Evolutionary conservation across 1,139 yeast species (phyloP), one percentile per base, ranked within the genome.

Genomic region (Protomyces macrosporus): DNA sequence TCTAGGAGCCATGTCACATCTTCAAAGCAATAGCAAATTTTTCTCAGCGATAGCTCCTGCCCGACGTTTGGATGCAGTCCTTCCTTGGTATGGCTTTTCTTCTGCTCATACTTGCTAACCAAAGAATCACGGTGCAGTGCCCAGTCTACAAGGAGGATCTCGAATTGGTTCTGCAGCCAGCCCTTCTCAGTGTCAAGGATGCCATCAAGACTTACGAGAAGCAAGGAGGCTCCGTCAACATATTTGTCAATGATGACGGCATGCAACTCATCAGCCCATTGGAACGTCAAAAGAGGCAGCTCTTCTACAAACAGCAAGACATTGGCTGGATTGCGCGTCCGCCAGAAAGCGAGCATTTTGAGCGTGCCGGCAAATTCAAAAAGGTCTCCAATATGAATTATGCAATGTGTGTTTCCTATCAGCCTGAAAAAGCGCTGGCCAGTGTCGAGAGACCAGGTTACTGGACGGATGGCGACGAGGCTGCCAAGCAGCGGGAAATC

Each of bases 351-450:
- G 57, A 63, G n/a, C 62, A 65, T 10, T 67, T 65, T 37, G 55
- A 62, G 6, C 64, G 68, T 1, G 67, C 65, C 6, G 68, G 68
- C 5, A 53, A 67, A 9, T 67, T 67, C 58, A 67, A 67, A 53
- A 67, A 67, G 33, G 68, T 68, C 12, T 64, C 67, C 42, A 67
- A 67, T 56, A 55, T 67, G 67, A 66, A 66, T 52, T 67, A 64
- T 55, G 63, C 65, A 35, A 55, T 67, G 40, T 59, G 65, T 32
- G 59, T 67, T 14, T 62, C 66, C 33, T 63, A 64, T 48, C 63
- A 63, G 12, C 62, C 66, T 34, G 68, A 67, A 42, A 64, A 51
- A 34, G 59, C 59, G 40, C 64, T 67, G 10, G 60, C 65, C 23
- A n/a, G 52, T 32, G 42, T 56, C 48, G 52, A 33, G n/a, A 50